Evolutionary conservation across 139 green algal species (phyloP), one percentile per base, ranked within the genome.

Genomic region (Monoraphidium neglectum): DNA sequence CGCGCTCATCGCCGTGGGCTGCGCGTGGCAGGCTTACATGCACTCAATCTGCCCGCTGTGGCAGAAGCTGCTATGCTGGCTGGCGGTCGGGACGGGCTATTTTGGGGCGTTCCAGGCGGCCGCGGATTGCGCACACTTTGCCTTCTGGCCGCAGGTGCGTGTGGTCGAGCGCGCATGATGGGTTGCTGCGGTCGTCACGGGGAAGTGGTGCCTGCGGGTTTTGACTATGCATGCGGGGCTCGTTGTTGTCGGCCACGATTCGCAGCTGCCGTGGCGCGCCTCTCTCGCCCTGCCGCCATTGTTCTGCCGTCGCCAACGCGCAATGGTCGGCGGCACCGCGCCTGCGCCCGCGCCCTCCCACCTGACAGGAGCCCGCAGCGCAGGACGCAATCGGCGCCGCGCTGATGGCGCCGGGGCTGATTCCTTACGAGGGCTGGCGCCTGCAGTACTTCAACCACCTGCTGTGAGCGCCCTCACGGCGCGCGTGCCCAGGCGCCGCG

Each of bases 61-160:
- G 82, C 86, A 90, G 78, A 70, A 83, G 61, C 26, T 71, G 1
- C 26, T 70, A 0, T 80, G 68, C 59, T 87, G 78, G 59, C 1
- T 82, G 0, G 61, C 73, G 6, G 77, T 90, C 21, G 86, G 86
- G 12, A 90, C 86, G 2, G 86, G 72, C 15, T 90, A 90, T 59
- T 72, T 82, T 70, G 86, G 86, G 1, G 77, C 87, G 28, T 90
- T 90, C 56, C 77, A 81, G 40, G 43, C 85, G 8, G 86, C 80
- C n/a, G 77, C 83, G 2, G 81, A 88, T n/a, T 86, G 77, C 36
- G 77, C 86, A 4, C 68, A 70, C 36, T 77, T 79, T 47, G 28
- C 46, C 4, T 82, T 88, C 26, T 68, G 83, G 40, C 82, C 81
- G 13, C 47, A 79, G 26, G 26, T 62, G 24, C n/a, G n/a, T n/a